Base-by-base conservation (phyloP, 805 yeast species). In the Phaffomyces opuntiae region DNA sequence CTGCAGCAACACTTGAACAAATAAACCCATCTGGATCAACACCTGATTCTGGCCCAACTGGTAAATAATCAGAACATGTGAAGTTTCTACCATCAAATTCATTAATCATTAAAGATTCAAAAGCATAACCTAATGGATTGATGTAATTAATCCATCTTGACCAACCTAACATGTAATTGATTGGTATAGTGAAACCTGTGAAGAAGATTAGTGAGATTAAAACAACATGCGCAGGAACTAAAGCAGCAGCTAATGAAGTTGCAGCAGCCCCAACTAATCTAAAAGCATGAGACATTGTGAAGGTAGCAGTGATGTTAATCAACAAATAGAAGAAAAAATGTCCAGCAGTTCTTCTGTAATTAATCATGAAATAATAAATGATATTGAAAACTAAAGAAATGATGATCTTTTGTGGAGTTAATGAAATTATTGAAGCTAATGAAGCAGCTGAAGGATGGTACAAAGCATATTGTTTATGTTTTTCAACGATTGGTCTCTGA, bases 361-460 rank as follows among this genome's bases (percentile, higher is more conserved):
- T 63, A 8, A 83, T 63, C 69, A 85, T 63, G 64, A 83, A 85
- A 61, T 78, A 82, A 19, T 74, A 54, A 29, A 77, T 63, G 39
- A 80, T 51, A 39, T 71, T 57, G 61, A 80, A 81, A 19, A 60
- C 53, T 21, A 76, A 55, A 29, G 70, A 55, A 36, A 73, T 67
- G 33, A 70, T 50, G 31, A 76, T 49, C 63, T 83, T 83, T 45
- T 78, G 68, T 4, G 91, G 90, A 48, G 84, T 60, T 43, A 78
- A 82, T 4, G 86, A 72, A 3, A 82, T 47, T 38, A 80, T 68
- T 8, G 78, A 68, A 0, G 87, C 81, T 6, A 85, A 53, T 1
- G 87, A 84, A 57, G 84, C 90, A 3, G 87, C 80, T 12, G 87
- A 73, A 3, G 90, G 89, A 47, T 80, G 79, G 60, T 82, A 86